Conservation (phyloP, 345 rosid species). For the Eucalyptus tenuipes region DNA sequence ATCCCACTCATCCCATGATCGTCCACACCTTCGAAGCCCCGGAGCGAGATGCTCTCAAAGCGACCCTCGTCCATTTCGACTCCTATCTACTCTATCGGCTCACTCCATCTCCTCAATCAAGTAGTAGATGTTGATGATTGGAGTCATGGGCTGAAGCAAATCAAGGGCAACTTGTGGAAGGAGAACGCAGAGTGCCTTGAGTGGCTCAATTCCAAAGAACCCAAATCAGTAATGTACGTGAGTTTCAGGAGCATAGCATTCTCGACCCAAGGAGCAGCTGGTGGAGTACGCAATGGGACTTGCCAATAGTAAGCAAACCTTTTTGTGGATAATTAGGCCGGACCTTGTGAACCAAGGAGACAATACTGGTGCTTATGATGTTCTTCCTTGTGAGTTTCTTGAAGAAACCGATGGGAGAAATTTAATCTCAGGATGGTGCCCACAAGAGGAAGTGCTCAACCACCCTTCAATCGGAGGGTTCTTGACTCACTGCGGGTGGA, state of each 20-base stretch:
- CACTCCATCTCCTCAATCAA: conserved; percentile 16
- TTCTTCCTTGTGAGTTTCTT: conserved; percentile 27
- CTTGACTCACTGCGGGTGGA: conserved; percentile 58
- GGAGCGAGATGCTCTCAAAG: conserved; percentile 13
- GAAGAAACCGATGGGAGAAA: conserved; percentile 19
- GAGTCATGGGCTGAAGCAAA: neutral
- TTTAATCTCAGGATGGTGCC: conserved; percentile 29
- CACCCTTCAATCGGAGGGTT: conserved; percentile 42
- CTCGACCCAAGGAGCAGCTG: conserved; percentile 16
- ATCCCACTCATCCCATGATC: conserved; percentile 22
- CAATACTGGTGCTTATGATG: neutral
- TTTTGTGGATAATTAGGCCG: conserved; percentile 46
- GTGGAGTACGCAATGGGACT: conserved; percentile 53
- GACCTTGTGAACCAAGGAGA: conserved; percentile 29
- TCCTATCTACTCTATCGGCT: conserved; percentile 29
- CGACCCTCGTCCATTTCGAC: conserved; percentile 15
- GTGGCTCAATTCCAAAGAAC: conserved; percentile 33
- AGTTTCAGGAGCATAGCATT: conserved; percentile 49
- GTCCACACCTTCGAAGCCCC: conserved; percentile 32
- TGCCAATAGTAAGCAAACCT: conserved; percentile 25
- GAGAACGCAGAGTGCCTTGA: conserved; percentile 30
- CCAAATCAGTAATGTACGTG: conserved; percentile 37
- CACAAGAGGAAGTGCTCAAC: conserved; percentile 34
- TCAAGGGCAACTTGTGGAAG: conserved; percentile 36
- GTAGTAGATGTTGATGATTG: neutral